phyloP scores from a whole-genome alignment of 2,329 filamentous ascomycete species.

The Bipolaris cookei region DNA sequence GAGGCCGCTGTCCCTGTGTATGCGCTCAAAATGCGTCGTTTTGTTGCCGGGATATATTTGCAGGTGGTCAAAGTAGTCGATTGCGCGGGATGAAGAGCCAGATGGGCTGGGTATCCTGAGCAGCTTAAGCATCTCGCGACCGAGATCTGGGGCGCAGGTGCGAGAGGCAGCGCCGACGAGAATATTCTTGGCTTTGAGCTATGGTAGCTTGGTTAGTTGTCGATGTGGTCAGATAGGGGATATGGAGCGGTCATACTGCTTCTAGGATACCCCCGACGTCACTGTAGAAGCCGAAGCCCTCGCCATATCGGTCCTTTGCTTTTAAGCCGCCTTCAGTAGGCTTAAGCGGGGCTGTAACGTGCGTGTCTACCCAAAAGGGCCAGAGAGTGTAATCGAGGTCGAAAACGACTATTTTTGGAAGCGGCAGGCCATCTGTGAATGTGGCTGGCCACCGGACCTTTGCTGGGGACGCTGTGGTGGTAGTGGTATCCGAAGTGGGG shows the following conservation, averaged over 20 bases:
- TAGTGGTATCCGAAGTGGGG: constrained; percentile 21
- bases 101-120: constrained; percentile 67
- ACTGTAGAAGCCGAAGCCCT: constrained; percentile 55
- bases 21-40: constrained; percentile 78
- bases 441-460: constrained; percentile 56
- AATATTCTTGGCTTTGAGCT: constrained; percentile 55
- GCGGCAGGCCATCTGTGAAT: constrained; percentile 70
- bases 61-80: constrained; percentile 63
- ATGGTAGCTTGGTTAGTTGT: constrained; percentile 17
- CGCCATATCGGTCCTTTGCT: constrained; percentile 60
- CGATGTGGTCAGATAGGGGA: background rate
- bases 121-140: constrained; percentile 77
- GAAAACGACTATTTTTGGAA: constrained; percentile 86
- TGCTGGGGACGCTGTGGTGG: constrained; percentile 46
- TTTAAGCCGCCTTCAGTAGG: constrained; percentile 50
- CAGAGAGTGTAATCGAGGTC: constrained; percentile 98
- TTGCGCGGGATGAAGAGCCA: constrained; percentile 50
- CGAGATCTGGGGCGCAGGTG: constrained; percentile 79
- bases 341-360: constrained; percentile 77
- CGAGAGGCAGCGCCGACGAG: constrained; percentile 78
- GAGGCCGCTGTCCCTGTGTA: constrained; percentile 74
- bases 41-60: constrained; percentile 78
- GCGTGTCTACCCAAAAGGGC: constrained; percentile 98
- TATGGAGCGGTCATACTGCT: constrained; percentile 34
- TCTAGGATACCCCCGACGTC: constrained; percentile 53